Base-by-base conservation (phyloP, 768 basidiomycete genomes). In the Chalciporus sphaerocephalus region DNA sequence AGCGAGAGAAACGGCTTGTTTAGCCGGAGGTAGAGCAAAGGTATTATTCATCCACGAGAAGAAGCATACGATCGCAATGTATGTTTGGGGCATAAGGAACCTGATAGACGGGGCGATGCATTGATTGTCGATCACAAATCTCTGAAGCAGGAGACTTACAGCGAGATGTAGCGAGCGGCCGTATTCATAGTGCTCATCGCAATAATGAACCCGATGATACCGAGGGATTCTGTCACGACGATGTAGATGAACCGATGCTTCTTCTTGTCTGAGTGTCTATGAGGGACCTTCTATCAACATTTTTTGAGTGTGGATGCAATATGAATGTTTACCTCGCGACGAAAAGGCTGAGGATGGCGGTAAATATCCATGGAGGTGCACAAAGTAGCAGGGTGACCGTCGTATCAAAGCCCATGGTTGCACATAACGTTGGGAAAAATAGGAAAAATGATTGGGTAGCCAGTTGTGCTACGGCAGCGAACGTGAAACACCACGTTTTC, bases 1-100 rank as follows among this genome's bases (percentile, higher is more conserved):
- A 1, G 90, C 88, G 36, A 94, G 71, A 15, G 83, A 84, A 16
- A 92, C 85, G 2, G 91, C 87, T 17, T 92, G 83, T 65, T 93
- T 94, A 25, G 83, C 80, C 1, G 90, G 80, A 7, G 92, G 84
- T 16, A 83, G 80, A 28, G 88, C 81, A 65, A 94, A 73, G 20
- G 74, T 73, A 54, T 72, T 77, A 44, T 68, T 72, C 50, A 79
- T 68, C 79, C 76, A 77, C 16, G 74, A 67, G 51, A 65, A 52
- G 55, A 87, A 81, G 51, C 76, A 75, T 53, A 90, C 79, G 62
- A 83, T 84, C 7, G 79, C 87, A 4, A 82, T 75, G 56, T 87
- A 85, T 3, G 80, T 79, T 54, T 83, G 80, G 3, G 84, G 81
- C 81, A 88, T 83, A 42, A 90, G 66, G 66, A 92, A 89, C 13